phyloP scores from a whole-genome alignment of 306 rosid genomes.

The Fragaria nilgerrensis region DNA sequence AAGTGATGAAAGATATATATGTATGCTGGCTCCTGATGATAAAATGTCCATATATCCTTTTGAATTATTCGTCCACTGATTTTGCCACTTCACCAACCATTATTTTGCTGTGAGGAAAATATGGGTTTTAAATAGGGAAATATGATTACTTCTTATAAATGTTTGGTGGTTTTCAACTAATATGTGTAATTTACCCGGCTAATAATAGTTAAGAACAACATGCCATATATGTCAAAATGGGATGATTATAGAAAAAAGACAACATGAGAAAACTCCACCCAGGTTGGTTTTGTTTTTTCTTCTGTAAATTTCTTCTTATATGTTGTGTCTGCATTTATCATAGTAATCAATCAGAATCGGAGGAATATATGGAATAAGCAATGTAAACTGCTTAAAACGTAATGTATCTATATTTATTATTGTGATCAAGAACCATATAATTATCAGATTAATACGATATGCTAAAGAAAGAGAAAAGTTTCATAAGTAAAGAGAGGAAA shows the following conservation, averaged over 20 bases:
- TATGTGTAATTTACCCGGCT: constrained; percentile 4
- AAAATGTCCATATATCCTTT: constrained; percentile 16
- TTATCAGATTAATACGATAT: background rate
- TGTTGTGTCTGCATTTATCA: background rate
- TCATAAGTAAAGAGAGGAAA: background rate
- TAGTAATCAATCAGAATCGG: background rate
- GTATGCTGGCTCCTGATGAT: background rate
- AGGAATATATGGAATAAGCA: background rate
- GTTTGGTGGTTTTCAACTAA: constrained; percentile 17
- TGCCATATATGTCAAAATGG: background rate
- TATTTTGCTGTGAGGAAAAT: constrained; percentile 21
- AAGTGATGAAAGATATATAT: background rate
- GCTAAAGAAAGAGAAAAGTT: background rate
- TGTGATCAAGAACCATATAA: background rate
- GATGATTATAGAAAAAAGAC: background rate
- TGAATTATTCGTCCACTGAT: constrained; percentile 32
- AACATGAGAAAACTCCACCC: background rate
- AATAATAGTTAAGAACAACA: constrained; percentile 7
- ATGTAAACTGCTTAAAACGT: background rate
- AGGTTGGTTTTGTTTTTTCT: constrained; percentile 1
- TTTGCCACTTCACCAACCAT: constrained; percentile 54
- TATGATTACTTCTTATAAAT: constrained; percentile 19
- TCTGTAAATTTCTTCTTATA: background rate
- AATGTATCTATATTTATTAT: background rate
- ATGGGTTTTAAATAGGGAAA: constrained; percentile 19